Evolutionary conservation across 345 rosid species (phyloP).

Genomic region (Murraya koenigii): DNA sequence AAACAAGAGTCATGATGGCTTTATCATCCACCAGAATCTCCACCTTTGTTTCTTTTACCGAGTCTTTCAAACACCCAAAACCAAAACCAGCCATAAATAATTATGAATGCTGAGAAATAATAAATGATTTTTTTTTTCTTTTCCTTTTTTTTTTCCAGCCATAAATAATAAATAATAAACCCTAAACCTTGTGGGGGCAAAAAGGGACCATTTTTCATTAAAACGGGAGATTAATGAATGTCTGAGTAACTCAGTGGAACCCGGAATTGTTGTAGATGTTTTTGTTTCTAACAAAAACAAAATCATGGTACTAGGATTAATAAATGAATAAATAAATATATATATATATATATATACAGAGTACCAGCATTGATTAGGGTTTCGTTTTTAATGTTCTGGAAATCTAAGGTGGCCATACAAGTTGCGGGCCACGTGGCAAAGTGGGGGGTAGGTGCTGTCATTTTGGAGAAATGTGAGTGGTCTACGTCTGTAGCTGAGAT

Average conservation of each 20-base stretch:
- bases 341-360: too few relatives aligned
- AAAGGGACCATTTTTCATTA: background rate
- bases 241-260: background rate
- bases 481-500: background rate
- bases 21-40: background rate
- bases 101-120: background rate
- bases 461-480: background rate
- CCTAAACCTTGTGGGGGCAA: too few relatives aligned
- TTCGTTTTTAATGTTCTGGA: background rate
- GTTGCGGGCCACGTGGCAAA: conserved; percentile 5
- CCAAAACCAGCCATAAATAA: background rate
- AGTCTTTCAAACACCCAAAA: background rate
- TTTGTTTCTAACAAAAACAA: background rate
- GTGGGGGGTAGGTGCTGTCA: background rate
- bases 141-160: too few relatives aligned
- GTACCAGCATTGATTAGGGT: background rate
- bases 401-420: background rate
- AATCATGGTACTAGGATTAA: background rate
- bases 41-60: background rate
- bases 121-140: background rate
- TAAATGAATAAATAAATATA: too few relatives aligned
- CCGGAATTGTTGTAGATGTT: background rate
- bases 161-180: too few relatives aligned
- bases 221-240: background rate
- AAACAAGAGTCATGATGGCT: background rate